Conservation (phyloP, 169 alveolate species). For the Plasmodium coatneyi region DNA sequence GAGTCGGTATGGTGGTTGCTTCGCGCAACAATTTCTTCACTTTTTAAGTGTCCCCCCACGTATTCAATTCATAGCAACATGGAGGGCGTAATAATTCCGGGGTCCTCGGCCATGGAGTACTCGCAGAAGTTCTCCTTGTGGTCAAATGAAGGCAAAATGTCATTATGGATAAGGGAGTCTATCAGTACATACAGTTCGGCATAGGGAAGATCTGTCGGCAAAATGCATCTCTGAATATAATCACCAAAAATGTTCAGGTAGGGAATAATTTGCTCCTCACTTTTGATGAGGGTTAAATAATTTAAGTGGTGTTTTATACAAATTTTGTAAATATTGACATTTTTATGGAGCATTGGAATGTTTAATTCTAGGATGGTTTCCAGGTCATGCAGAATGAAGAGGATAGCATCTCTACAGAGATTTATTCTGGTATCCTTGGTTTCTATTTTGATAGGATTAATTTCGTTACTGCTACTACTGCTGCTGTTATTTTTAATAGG, state of each 20-base stretch:
- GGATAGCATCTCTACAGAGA: conserved; percentile 82
- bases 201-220: conserved; percentile 84
- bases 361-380: conserved; percentile 81
- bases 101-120: conserved; percentile 50
- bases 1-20: neutral
- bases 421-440: conserved; percentile 75
- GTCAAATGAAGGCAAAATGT: conserved; percentile 75
- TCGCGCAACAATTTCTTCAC: neutral
- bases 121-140: conserved; percentile 59
- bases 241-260: conserved; percentile 81
- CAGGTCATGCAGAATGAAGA: conserved; percentile 83
- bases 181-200: conserved; percentile 80
- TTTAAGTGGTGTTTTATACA: conserved; percentile 82
- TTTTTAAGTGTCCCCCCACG: neutral
- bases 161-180: conserved; percentile 77
- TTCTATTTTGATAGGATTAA: conserved; percentile 27
- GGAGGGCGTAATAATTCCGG: conserved; percentile 74
- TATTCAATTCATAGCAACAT: conserved; percentile 49
- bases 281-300: conserved; percentile 73
- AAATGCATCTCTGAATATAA: conserved; percentile 80
- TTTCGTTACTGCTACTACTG: conserved; percentile 5
- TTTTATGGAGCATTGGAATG: conserved; percentile 79
- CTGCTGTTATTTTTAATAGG: conserved; percentile 4
- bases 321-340: conserved; percentile 73
- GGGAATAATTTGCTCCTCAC: conserved; percentile 79